These are phyloP conservation scores for Malassezia caprae DNA, from an alignment of 1,284 basidiomycete species.

Conservation along the genomic window DNA sequence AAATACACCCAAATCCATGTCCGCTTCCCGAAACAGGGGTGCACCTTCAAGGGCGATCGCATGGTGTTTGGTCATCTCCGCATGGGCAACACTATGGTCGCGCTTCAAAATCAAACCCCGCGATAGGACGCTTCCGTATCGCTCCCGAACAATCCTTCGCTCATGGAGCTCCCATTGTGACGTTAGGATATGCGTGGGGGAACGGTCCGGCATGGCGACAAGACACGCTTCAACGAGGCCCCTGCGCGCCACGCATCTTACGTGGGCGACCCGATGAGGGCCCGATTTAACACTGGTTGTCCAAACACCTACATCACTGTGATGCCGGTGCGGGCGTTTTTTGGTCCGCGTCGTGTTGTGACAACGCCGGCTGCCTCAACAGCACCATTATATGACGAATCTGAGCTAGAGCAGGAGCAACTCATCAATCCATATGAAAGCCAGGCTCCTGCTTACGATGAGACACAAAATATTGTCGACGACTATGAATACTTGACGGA, in stretches of 20 bases:
- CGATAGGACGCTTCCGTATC: conserved; percentile 75
- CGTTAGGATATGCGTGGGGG: not conserved
- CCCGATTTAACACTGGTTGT: not conserved
- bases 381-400: not conserved
- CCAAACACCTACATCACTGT: not conserved
- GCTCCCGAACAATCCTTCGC: conserved; percentile 64
- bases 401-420: conserved; percentile 2
- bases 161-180: conserved; percentile 18
- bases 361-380: not conserved
- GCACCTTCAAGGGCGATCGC: conserved; percentile 71
- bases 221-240: not conserved
- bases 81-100: conserved; percentile 35
- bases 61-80: conserved; percentile 1
- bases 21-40: conserved; percentile 74
- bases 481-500: not conserved
- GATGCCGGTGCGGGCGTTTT: not conserved
- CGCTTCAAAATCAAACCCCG: conserved; percentile 88
- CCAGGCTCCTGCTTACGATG: not conserved
- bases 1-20: conserved; percentile 51
- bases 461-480: not conserved
- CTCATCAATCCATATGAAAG: conserved; percentile 1
- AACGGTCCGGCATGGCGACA: not conserved
- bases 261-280: not conserved
- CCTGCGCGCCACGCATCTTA: not conserved
- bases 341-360: not conserved